Percentiles rank a stretch among this genome's conserved stretches.
Evolutionary conservation across 148 eudicot species (phyloP).

Genomic region (Chenopodium suecicum): DNA sequence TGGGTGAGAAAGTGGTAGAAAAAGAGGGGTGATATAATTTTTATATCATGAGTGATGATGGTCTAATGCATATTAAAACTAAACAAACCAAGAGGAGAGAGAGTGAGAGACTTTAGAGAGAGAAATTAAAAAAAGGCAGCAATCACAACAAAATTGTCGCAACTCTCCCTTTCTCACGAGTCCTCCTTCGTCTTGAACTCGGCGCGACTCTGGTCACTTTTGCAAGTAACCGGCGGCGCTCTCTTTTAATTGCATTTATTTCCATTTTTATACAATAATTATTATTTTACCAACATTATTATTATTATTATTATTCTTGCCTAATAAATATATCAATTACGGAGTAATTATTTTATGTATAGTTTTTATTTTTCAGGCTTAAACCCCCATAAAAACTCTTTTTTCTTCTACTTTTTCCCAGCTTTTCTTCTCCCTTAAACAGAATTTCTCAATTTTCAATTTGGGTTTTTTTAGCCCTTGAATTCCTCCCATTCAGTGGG

Average conservation of each 20-base stretch:
- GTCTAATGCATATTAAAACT: too few species aligned
- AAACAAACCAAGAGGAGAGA: too few species aligned
- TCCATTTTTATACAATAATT: too few species aligned
- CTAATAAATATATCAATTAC: too few species aligned
- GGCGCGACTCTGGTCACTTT: constrained; percentile 7
- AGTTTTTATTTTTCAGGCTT: background rate
- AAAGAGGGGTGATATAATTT: too few species aligned
- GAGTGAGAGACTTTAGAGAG: background rate
- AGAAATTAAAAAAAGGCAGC: background rate
- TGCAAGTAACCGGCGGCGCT: constrained; percentile 30
- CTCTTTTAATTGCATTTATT: background rate
- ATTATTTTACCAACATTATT: too few species aligned
- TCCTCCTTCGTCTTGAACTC: constrained; percentile 19
- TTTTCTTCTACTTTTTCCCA: too few species aligned
- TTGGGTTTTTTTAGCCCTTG: constrained; percentile 16
- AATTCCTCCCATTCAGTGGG: constrained; percentile 21
- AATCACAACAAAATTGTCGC: background rate
- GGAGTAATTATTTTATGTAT: too few species aligned
- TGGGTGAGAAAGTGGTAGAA: too few species aligned
- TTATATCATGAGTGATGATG: too few species aligned
- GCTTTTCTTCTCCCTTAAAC: background rate
- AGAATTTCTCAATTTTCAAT: background rate
- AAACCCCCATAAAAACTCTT: constrained; percentile 19
- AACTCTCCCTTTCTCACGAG: background rate
- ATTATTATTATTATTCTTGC: background rate